Conservation (phyloP, 805 yeast genomes). For the Wickerhamomyces ciferrii region DNA sequence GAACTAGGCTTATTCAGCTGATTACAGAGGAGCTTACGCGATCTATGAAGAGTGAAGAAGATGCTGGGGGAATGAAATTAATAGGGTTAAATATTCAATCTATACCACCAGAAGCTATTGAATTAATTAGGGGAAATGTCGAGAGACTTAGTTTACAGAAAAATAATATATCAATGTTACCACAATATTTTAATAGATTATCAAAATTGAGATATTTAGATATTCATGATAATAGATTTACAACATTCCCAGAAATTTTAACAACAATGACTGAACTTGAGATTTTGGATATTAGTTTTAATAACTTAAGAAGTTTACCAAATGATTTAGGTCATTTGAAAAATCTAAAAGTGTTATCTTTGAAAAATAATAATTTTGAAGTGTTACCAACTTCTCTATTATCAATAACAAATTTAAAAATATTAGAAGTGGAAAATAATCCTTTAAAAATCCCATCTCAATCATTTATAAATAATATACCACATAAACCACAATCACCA, state of each 20-base stretch:
- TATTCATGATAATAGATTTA: slow-evolving; percentile 54
- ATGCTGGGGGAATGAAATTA: slow-evolving; percentile 27
- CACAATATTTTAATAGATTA: slow-evolving; percentile 39
- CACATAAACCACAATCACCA: slow-evolving; percentile 29
- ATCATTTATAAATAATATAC: slow-evolving; percentile 29
- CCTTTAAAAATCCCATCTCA: slow-evolving; percentile 50
- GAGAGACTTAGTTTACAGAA: slow-evolving; percentile 50
- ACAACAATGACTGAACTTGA: slow-evolving; percentile 40
- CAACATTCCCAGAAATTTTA: slow-evolving; percentile 45
- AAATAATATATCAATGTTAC: slow-evolving; percentile 43
- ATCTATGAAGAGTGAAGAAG: slow-evolving; percentile 13
- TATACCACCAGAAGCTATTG: slow-evolving; percentile 33
- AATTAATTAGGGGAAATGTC: slow-evolving; percentile 29
- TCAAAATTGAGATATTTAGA: slow-evolving; percentile 54
- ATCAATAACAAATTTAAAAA: slow-evolving; percentile 44
- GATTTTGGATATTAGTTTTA: slow-evolving; percentile 60
- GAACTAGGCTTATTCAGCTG: slow-evolving; percentile 17
- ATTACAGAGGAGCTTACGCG: slow-evolving; percentile 20
- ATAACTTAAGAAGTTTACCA: slow-evolving; percentile 46
- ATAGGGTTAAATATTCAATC: slow-evolving; percentile 32
- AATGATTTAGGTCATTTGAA: slow-evolving; percentile 32
- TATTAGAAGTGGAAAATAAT: slow-evolving; percentile 58
- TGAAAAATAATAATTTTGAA: slow-evolving; percentile 53
- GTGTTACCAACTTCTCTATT: slow-evolving; percentile 49
- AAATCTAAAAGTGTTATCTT: slow-evolving; percentile 50